A percentile compares a stretch with the other conserved stretches of the same genome.
phyloP scores from a whole-genome alignment of 768 basidiomycete genomes.

The Rhizopogon roseolus region DNA sequence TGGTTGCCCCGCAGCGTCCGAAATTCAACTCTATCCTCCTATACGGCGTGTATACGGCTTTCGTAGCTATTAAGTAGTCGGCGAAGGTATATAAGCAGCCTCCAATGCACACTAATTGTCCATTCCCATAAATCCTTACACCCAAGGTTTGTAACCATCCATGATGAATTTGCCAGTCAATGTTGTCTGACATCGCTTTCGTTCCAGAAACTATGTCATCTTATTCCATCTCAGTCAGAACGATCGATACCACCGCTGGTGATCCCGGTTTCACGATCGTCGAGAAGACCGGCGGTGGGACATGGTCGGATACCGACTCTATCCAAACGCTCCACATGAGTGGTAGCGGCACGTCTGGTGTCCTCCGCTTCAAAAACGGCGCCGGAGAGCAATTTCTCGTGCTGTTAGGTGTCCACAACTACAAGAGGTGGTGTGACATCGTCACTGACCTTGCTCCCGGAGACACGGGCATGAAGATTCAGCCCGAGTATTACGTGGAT shows the following conservation, averaged over 20 bases:
- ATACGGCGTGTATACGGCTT: no score
- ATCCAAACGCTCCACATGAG: constrained; percentile 26
- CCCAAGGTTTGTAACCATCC: not conserved
- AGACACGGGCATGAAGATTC: constrained; percentile 21
- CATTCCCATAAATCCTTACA: no score
- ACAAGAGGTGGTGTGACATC: constrained; percentile 35
- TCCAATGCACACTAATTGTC: not conserved
- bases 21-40: no score
- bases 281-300: constrained; percentile 11
- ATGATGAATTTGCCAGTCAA: not conserved
- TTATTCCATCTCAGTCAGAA: not conserved
- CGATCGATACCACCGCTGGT: not conserved
- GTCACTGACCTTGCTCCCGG: constrained; percentile 23
- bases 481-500: constrained; percentile 7
- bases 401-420: constrained; percentile 35
- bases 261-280: not conserved
- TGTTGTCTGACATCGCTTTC: not conserved
- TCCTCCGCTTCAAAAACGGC: constrained; percentile 26
- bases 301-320: constrained; percentile 21
- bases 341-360: constrained; percentile 36
- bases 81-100: not conserved
- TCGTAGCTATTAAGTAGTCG: no score
- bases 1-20: no score
- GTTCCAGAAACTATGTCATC: not conserved
- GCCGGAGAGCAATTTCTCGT: constrained; percentile 28